Base-by-base conservation (phyloP, 352 stramenopile species). In the Phytophthora citricola region DNA sequence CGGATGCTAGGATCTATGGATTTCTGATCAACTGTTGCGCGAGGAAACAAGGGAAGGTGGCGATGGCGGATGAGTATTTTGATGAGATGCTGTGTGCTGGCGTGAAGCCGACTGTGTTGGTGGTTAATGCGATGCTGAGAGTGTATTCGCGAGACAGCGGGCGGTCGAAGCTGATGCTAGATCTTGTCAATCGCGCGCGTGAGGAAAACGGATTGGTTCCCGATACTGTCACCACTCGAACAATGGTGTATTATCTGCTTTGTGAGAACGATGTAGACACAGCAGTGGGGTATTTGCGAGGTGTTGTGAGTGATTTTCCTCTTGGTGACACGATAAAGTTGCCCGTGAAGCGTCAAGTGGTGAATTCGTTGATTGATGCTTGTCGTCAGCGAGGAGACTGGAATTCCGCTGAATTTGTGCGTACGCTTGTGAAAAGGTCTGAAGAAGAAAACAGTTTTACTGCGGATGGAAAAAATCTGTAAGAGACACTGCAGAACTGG, bases 1-100 rank as follows among this genome's bases (percentile, higher is more conserved):
- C 73, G 0, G 75, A 77, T 20, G 70, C 61, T 22, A 84, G 80
- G 29, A 73, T 83, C 5, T 91, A 85, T 58, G 77, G 79, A 4
- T 87, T 80, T 47, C 44, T 83, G 43, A 89, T 94, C 55, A 90
- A 82, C 52, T 91, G 83, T 52, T 92, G 85, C 49, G 79, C 76
- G 2, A 71, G 68, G 22, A 73, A 80, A 43, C 32, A 61, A 44
- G 70, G 73, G 11, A 29, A 78, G 10, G 51, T 90, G 26, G 32
- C 49, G 5, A 50, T 44, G 4, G 85, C 83, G 0, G 58, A 89
- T 36, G 32, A 29, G 20, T 76, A 85, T 39, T 90, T 85, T 54
- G 39, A 70, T 0, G 77, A 89, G 34, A 78, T 92, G 59, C 11
- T 85, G 2, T 36, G 1, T 36, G 62, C 72, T 11, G 68, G 63